Evolutionary conservation across 345 rosid genomes (phyloP).

Genomic region (Euphorbia lathyris): DNA sequence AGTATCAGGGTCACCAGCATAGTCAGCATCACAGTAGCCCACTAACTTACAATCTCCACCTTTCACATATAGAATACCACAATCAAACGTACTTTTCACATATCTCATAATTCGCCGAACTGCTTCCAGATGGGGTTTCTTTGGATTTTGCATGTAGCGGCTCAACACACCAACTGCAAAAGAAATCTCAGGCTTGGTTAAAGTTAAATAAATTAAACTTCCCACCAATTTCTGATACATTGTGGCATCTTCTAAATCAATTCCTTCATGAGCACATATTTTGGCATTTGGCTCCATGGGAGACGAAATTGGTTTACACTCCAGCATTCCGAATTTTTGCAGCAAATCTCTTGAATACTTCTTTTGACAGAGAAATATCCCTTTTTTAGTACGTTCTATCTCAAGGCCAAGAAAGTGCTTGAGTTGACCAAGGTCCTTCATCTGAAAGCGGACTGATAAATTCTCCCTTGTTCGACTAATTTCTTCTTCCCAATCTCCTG

Average conservation of each 20-base stretch:
- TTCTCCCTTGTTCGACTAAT: not conserved
- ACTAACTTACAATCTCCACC: no score
- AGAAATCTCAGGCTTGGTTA: not conserved
- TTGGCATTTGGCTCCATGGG: not conserved
- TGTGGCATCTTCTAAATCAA: not conserved
- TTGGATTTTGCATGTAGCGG: slow-evolving; percentile 7
- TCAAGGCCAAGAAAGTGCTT: not conserved
- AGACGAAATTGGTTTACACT: not conserved
- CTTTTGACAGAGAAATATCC: not conserved
- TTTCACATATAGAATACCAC: not conserved
- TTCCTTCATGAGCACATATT: not conserved
- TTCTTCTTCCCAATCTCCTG: not conserved
- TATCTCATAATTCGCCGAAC: not conserved
- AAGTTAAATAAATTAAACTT: no score
- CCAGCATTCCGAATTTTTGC: not conserved
- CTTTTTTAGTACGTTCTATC: no score
- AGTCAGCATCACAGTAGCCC: not conserved
- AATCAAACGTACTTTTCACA: not conserved
- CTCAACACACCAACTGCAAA: not conserved
- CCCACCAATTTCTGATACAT: not conserved
- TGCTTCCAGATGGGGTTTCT: slow-evolving; percentile 6
- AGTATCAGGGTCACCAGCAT: not conserved
- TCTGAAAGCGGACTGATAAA: not conserved
- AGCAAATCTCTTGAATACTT: not conserved
- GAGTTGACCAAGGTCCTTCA: not conserved